phyloP scores from a whole-genome alignment of 2,329 filamentous ascomycete genomes.

The Aspergillus tamarii region DNA sequence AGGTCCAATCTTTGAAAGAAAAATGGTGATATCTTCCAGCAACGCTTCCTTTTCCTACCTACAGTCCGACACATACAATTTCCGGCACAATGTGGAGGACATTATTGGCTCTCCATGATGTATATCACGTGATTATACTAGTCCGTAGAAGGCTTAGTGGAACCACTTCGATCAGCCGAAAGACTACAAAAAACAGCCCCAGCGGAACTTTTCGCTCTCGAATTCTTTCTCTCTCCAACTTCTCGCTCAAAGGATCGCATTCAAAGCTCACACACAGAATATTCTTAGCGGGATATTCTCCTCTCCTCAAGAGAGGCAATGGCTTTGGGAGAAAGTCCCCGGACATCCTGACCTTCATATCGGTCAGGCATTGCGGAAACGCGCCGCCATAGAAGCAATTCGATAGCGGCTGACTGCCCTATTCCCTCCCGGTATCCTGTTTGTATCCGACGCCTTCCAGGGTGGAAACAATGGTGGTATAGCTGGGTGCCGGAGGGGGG shows the following conservation, averaged over 20 bases:
- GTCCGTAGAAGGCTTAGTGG: conserved; percentile 20
- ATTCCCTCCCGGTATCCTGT: conserved; percentile 45
- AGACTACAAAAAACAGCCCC: conserved; percentile 25
- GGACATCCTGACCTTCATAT: conserved; percentile 69
- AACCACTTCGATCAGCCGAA: conserved; percentile 23
- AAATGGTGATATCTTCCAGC: not conserved
- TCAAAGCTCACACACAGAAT: conserved; percentile 98
- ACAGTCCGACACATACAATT: not conserved
- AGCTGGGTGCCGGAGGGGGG: conserved; percentile 40
- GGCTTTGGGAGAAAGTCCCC: conserved; percentile 99
- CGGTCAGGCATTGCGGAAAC: conserved; percentile 78
- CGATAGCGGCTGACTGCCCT: conserved; percentile 77
- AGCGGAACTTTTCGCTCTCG: conserved; percentile 26
- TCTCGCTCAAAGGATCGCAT: conserved; percentile 99
- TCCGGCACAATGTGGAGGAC: not conserved
- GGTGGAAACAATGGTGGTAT: conserved; percentile 42
- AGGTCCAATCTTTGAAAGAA: not conserved
- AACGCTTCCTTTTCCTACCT: too few species aligned
- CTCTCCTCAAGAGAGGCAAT: conserved; percentile 37
- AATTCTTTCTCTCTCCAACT: conserved; percentile 59
- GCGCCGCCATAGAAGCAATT: conserved; percentile 99
- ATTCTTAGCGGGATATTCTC: conserved; percentile 39
- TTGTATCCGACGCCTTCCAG: conserved; percentile 55
- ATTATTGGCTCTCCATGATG: not conserved
- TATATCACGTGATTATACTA: not conserved